These are phyloP conservation scores for Sclerotinia subarctica DNA, from an alignment of 2,329 filamentous ascomycete genomes.

Conservation along the genomic window DNA sequence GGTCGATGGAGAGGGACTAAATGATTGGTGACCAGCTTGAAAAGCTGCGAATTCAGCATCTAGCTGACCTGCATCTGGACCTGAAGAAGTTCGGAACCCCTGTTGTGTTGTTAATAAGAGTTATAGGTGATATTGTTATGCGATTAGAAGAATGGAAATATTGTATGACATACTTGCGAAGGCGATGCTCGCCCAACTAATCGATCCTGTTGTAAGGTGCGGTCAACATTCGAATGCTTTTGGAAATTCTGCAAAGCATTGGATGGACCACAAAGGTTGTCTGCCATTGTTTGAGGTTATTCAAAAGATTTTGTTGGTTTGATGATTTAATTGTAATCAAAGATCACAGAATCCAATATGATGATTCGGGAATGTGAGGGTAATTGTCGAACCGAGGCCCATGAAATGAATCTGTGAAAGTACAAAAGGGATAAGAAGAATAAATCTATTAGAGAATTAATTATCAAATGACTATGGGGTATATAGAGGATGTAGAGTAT, in stretches of 20 bases:
- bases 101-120: conserved; percentile 38
- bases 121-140: conserved; percentile 4
- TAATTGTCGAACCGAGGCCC: neutral
- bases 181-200: conserved; percentile 52
- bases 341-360: neutral
- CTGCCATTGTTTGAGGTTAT: conserved; percentile 50
- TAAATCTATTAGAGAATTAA: neutral
- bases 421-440: neutral
- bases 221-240: conserved; percentile 63
- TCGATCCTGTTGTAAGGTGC: conserved; percentile 69
- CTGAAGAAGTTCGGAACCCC: conserved; percentile 59
- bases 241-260: conserved; percentile 70
- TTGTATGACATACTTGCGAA: conserved; percentile 47
- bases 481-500: neutral
- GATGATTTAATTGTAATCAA: neutral
- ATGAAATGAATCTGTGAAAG: neutral
- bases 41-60: conserved; percentile 70
- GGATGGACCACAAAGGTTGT: conserved; percentile 67
- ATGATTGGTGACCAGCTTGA: conserved; percentile 49
- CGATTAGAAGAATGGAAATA: neutral
- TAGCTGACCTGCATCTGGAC: conserved; percentile 51
- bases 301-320: neutral
- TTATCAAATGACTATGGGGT: neutral
- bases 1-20: conserved; percentile 31
- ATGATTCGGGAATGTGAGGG: conserved; percentile 7